Conservation (phyloP, 2,329 filamentous ascomycete species). For the Ophiocordyceps australis region DNA sequence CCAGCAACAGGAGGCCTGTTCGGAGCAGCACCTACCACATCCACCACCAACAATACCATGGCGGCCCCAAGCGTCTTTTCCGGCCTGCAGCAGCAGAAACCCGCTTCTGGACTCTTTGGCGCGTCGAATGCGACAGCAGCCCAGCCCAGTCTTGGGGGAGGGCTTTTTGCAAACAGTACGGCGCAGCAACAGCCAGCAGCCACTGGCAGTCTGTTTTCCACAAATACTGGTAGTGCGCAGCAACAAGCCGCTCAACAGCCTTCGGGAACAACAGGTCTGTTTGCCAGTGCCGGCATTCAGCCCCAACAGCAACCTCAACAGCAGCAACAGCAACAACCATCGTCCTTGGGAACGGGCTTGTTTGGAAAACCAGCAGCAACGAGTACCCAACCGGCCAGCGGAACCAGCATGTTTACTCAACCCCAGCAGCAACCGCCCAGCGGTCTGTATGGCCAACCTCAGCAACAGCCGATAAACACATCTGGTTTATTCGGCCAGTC, state of each 20-base stretch:
- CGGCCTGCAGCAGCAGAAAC: slow-evolving; percentile 10
- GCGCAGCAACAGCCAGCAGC: slow-evolving; percentile 1
- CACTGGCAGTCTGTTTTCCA: slow-evolving; percentile 4
- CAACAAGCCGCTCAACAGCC: slow-evolving; percentile 10
- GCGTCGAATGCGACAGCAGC: slow-evolving; percentile 7
- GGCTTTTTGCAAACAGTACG: slow-evolving; percentile 6
- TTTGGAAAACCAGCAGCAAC: too few relatives aligned
- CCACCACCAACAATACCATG: slow-evolving; percentile 13
- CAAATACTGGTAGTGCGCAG: slow-evolving; percentile 5
- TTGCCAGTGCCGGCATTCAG: slow-evolving; percentile 7
- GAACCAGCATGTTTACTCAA: slow-evolving; percentile 6
- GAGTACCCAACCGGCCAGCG: slow-evolving; percentile 3
- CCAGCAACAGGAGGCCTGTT: slow-evolving; percentile 18
- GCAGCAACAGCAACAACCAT: slow-evolving; percentile 7
- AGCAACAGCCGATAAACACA: too few relatives aligned
- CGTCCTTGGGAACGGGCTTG: slow-evolving; percentile 5
- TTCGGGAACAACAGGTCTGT: slow-evolving; percentile 11
- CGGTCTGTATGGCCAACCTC: too few relatives aligned
- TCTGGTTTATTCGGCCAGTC: too few relatives aligned
- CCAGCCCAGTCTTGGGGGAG: slow-evolving; percentile 5
- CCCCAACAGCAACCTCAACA: slow-evolving; percentile 4
- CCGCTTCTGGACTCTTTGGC: slow-evolving; percentile 12
- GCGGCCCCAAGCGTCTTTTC: slow-evolving; percentile 19
- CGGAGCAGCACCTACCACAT: slow-evolving; percentile 10
- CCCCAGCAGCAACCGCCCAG: slow-evolving; percentile 1